Conservation (phyloP, 2,329 filamentous ascomycete species). For the Onygenales sp. region DNA sequence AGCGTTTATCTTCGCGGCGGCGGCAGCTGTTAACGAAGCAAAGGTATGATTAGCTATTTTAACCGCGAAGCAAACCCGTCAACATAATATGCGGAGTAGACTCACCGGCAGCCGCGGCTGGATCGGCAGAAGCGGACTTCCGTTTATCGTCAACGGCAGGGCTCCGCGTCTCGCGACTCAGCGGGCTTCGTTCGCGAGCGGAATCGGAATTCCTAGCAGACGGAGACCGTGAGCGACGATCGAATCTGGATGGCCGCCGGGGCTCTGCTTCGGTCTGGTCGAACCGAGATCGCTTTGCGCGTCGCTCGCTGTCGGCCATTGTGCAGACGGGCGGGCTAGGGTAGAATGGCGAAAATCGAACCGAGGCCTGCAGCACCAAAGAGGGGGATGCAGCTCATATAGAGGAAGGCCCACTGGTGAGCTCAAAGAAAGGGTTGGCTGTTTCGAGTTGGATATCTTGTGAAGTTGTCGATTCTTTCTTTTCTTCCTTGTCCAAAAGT, state of each 20-base stretch:
- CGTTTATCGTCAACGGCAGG: conserved; percentile 33
- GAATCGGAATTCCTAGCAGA: conserved; percentile 56
- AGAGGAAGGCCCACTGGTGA: background rate
- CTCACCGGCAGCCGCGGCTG: conserved; percentile 62
- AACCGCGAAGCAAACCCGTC: background rate
- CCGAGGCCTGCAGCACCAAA: background rate
- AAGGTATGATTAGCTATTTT: conserved; percentile 8
- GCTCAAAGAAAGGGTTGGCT: background rate
- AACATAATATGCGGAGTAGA: conserved; percentile 8
- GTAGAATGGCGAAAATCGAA: background rate
- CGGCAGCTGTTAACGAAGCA: conserved; percentile 54
- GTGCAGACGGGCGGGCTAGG: background rate
- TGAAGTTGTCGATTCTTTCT: background rate
- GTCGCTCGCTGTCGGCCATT: conserved; percentile 60
- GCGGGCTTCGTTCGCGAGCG: conserved; percentile 70
- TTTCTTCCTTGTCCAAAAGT: background rate
- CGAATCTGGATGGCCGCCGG: conserved; percentile 69
- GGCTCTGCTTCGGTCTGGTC: conserved; percentile 82
- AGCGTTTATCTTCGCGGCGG: conserved; percentile 79
- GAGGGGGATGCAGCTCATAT: background rate
- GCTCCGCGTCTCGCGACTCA: conserved; percentile 45
- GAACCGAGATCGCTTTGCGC: conserved; percentile 81
- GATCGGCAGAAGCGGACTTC: conserved; percentile 51
- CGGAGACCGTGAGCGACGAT: conserved; percentile 83
- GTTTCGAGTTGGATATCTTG: background rate